Evolutionary conservation across 352 stramenopile genomes (phyloP).

Genomic region (Phytopythium kandeliae): DNA sequence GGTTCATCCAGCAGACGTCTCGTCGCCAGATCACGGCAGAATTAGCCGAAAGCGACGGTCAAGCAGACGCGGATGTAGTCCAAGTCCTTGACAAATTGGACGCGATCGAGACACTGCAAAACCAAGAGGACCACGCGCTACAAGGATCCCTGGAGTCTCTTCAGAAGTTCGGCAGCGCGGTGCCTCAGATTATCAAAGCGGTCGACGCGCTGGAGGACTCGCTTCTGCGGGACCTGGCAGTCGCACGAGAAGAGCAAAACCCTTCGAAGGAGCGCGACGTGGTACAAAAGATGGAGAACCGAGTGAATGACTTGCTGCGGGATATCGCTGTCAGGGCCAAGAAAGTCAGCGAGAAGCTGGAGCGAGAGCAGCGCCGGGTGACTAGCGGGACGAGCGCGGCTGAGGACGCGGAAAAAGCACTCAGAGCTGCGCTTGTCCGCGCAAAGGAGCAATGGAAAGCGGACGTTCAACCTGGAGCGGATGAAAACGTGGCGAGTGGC

Average conservation of each 20-base stretch:
- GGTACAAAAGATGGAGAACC: constrained; percentile 31
- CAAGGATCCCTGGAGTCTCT: constrained; percentile 19
- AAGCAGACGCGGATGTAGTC: not conserved
- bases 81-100: constrained; percentile 34
- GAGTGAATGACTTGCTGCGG: constrained; percentile 23
- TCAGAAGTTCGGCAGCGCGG: constrained; percentile 33
- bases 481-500: not conserved
- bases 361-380: constrained; percentile 2
- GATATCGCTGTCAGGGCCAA: constrained; percentile 24
- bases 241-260: constrained; percentile 50
- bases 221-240: constrained; percentile 32
- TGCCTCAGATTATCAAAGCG: constrained; percentile 29
- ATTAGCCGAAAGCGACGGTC: not conserved
- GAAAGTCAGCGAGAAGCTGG: constrained; percentile 21
- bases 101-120: constrained; percentile 33
- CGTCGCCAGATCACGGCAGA: constrained; percentile 21
- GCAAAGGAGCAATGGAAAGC: constrained; percentile 18
- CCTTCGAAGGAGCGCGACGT: constrained; percentile 39
- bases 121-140: constrained; percentile 45
- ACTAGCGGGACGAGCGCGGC: constrained; percentile 9
- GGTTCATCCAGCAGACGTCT: constrained; percentile 38
- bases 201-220: constrained; percentile 37
- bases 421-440: constrained; percentile 11
- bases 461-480: not conserved
- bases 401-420: constrained; percentile 9